Base-by-base conservation (phyloP, 2,329 filamentous ascomycete species). In the Xylaria sp. region DNA sequence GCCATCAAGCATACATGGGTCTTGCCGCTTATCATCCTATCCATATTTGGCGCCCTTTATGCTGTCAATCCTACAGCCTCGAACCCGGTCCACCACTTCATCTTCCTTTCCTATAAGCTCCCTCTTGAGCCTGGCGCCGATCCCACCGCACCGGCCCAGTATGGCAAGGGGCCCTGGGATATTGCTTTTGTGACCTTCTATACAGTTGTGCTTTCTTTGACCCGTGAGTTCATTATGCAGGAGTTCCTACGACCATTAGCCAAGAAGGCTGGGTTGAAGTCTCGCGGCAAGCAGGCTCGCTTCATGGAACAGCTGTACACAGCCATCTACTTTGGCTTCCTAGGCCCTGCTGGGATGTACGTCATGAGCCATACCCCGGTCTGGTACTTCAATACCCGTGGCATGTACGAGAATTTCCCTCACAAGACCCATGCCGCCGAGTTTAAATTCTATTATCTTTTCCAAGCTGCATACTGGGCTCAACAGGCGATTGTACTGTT, bases 281-380 rank as follows among this genome's bases (percentile, higher is more conserved):
- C 85, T 65, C 85, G 88, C 58, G 87, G 84, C 66, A 97, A 97
- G 80, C 92, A 95, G 72, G 85, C 89, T 15, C 89, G 93, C 33
- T 97, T 97, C 83, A 95, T 97, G 91, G 93, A 98, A 77, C 93
- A 98, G 79, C 87, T 90, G 73, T 98, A 98, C 79, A 97, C 93
- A 1, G 93, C 93, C 25, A 81, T 97, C 55, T 97, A 98, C 83
- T 97, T 97, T 76, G 87, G 78, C 44, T 75, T 95, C 60, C 88
- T 96, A 59, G 92, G 92, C 1, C 93, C 93, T 1, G 89, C 88
- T 57, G 93, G 93, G 55, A 77, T 97, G 71, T 97, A 90, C 74
- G 91, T 97, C 74, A 97, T 98, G 93, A 90, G 85, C 72, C 84
- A 86, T 65, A 94, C 92, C n/a, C 89, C 93, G 7, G 87, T 97